Conservation (phyloP, 192 early-diverging fungal genomes). For the Coemansia sp. region DNA sequence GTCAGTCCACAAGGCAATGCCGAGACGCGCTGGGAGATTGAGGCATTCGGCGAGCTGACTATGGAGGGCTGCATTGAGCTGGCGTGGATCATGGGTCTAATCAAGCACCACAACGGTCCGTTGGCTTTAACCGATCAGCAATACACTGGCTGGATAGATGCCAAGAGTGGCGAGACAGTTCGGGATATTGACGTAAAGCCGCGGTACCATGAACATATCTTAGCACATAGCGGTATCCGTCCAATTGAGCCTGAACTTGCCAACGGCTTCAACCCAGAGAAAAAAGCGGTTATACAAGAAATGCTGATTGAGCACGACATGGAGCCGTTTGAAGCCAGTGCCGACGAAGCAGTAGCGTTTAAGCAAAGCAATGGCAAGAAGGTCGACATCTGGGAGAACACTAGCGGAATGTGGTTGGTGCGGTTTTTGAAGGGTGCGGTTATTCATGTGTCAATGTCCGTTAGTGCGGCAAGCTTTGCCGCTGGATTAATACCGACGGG, state of each 20-base stretch:
- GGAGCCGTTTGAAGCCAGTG: constrained; percentile 79
- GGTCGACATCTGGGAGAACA: constrained; percentile 65
- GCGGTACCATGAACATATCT: constrained; percentile 84
- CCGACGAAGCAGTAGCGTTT: constrained; percentile 87
- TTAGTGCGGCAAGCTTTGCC: constrained; percentile 74
- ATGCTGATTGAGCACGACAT: constrained; percentile 83
- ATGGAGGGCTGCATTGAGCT: constrained; percentile 80
- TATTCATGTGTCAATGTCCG: constrained; percentile 85
- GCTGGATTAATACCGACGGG: constrained; percentile 92
- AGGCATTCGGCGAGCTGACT: constrained; percentile 65
- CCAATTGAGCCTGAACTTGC: constrained; percentile 80
- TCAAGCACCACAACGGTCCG: constrained; percentile 75
- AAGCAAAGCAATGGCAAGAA: constrained; percentile 77
- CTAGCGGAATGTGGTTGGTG: constrained; percentile 60
- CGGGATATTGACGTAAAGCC: constrained; percentile 82
- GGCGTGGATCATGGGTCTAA: constrained; percentile 95
- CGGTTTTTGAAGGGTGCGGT: constrained; percentile 83
- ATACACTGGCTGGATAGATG: constrained; percentile 82
- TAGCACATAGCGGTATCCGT: constrained; percentile 63
- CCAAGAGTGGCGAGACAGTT: constrained; percentile 76
- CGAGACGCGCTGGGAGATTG: constrained; percentile 95
- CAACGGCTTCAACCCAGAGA: constrained; percentile 80
- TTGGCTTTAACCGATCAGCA: constrained; percentile 6
- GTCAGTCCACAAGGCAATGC: constrained; percentile 87
- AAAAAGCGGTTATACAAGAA: constrained; percentile 83